Conservation (phyloP, 2,329 filamentous ascomycete species). For the Fusarium pilosicola region DNA sequence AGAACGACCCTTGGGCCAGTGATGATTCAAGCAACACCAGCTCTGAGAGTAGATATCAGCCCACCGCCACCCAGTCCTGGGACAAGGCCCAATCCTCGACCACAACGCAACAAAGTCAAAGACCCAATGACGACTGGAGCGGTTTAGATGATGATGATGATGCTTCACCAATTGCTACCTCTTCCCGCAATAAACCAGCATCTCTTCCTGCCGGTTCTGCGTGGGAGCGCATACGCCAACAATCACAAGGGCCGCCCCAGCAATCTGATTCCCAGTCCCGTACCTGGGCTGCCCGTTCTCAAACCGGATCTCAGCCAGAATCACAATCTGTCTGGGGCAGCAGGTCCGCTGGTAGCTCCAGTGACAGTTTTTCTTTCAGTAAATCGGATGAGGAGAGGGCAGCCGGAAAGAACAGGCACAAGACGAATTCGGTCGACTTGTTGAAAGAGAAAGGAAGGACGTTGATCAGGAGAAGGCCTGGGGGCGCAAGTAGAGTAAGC, state of each 20-base stretch:
- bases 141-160: constrained; percentile 51
- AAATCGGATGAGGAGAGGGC: constrained; percentile 51
- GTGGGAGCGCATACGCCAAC: constrained; percentile 58
- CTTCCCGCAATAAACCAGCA: constrained; percentile 39
- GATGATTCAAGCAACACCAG: neutral
- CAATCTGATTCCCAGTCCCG: constrained; percentile 31
- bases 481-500: constrained; percentile 21
- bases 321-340: constrained; percentile 41
- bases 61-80: constrained; percentile 13
- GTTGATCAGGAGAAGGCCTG: constrained; percentile 45
- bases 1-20: constrained; percentile 15
- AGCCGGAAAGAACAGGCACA: constrained; percentile 58
- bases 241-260: constrained; percentile 32
- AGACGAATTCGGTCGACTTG: constrained; percentile 60
- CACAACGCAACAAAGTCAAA: constrained; percentile 15
- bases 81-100: neutral
- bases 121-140: constrained; percentile 39
- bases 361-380: constrained; percentile 50
- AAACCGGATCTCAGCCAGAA: constrained; percentile 18
- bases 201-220: constrained; percentile 46
- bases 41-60: neutral
- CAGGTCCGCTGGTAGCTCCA: constrained; percentile 40
- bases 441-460: constrained; percentile 57
- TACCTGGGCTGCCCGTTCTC: constrained; percentile 24
- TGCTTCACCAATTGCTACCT: constrained; percentile 55